Conservation (phyloP, 108 stramenopile genomes). For the Nitzschia sp. region DNA sequence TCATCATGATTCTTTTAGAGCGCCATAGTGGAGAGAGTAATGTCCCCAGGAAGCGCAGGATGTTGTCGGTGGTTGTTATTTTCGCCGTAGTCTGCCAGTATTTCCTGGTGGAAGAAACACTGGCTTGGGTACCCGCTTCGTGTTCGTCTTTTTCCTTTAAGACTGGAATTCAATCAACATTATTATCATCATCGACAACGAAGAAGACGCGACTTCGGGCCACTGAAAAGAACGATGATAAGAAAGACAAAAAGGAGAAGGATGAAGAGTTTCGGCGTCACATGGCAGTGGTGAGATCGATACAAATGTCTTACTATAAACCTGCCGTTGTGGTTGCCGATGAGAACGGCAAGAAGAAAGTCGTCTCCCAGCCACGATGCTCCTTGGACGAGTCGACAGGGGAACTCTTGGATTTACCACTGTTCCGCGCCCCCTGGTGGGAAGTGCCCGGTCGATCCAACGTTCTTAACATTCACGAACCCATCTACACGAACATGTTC, state of each 20-base stretch:
- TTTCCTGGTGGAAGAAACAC: no score
- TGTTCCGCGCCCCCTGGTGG: conserved; percentile 74
- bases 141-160: no score
- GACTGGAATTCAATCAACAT: no score
- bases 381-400: conserved; percentile 44
- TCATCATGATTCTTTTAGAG: no score
- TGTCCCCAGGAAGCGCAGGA: no score
- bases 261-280: conserved; percentile 22
- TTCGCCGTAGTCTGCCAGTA: no score
- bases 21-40: no score
- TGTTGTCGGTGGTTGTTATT: no score
- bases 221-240: background rate
- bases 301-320: conserved; percentile 42
- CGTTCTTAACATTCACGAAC: conserved; percentile 74
- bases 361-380: background rate
- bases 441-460: conserved; percentile 81
- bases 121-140: no score
- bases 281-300: conserved; percentile 41
- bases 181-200: no score
- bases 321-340: background rate
- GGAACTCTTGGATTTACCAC: conserved; percentile 47
- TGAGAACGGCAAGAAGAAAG: background rate
- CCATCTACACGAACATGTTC: conserved; percentile 77
- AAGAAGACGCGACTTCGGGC: no score
- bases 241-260: conserved; percentile 1